Evolutionary conservation across 1,284 basidiomycete genomes (phyloP), one percentile per base, ranked within the genome.

Genomic region (Trichosporon asahii): DNA sequence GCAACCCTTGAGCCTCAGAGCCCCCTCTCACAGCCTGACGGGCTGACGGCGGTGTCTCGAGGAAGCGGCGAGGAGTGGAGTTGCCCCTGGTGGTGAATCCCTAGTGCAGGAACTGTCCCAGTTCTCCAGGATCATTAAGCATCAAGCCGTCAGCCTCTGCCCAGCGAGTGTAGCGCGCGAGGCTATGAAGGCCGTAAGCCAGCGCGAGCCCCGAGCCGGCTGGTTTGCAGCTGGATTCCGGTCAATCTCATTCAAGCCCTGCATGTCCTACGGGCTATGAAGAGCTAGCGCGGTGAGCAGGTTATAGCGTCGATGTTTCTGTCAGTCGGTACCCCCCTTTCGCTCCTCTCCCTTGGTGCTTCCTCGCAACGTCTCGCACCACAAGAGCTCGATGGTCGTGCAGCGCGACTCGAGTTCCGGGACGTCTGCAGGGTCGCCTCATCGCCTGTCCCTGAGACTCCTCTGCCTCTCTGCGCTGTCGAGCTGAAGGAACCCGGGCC

Each of bases 41-140:
- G 35, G 9, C 35, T 37, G 35, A 12, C 35, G 40, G 18, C 40
- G 40, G 40, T 18, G 18, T n/a, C 40, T 44, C 40, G 18, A 44
- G 49, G 23, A 25, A 11, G 49, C n/a, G 21, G 23, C 21, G 49
- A 53, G 23, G 49, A 53, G 49, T 53, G 49, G 49, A 53, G 49
- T 25, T 23, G 49, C 49, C 49, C 49, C 49, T 53, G 49, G 49
- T 53, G 49, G 49, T 53, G 49, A 53, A 53, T 21, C 49, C 49
- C 49, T 53, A 53, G 49, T 53, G 49, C 49, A 53, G 49, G 49
- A 53, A 21, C 23, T 53, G 49, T 53, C 49, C 49, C 49, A 53
- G 49, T 25, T n/a, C n/a, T n/a, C 49, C 49, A 53, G 49, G 49
- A 53, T 53, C 49, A 53, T 53, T 53, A 53, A 53, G 49, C 49